phyloP scores from a whole-genome alignment of 805 yeast genomes.

The Metschnikowia cubensis region DNA sequence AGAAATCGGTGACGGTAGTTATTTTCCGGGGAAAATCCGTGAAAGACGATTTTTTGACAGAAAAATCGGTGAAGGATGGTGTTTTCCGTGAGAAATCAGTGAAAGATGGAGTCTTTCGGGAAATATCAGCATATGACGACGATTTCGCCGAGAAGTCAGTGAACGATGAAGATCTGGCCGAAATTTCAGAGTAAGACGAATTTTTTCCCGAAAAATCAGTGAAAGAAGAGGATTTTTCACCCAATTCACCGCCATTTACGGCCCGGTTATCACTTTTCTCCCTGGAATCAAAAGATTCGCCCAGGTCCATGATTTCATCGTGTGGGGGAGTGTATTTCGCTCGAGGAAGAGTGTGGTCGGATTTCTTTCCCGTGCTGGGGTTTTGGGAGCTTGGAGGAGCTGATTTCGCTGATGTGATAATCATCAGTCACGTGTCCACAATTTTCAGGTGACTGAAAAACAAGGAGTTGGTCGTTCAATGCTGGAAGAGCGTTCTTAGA shows the following conservation, averaged over 20 bases:
- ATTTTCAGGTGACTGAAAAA: too few species aligned
- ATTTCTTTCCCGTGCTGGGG: neutral
- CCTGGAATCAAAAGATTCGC: neutral
- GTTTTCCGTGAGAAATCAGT: neutral
- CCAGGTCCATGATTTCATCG: neutral
- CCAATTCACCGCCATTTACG: neutral
- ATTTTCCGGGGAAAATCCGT: neutral
- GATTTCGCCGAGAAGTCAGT: neutral
- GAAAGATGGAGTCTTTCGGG: neutral
- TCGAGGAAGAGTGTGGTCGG: neutral
- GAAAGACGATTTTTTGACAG: neutral
- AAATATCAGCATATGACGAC: neutral
- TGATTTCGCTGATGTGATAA: neutral
- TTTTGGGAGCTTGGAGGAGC: neutral
- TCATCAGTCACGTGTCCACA: neutral
- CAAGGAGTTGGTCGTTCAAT: too few species aligned
- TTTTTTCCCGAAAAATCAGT: neutral
- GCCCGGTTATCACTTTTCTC: neutral
- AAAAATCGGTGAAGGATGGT: neutral
- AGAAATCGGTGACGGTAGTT: neutral
- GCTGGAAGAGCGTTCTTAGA: too few species aligned
- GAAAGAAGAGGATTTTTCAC: neutral
- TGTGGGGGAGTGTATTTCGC: neutral
- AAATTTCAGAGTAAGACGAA: neutral
- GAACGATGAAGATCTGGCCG: neutral